phyloP scores from a whole-genome alignment of 179 eudicot species.

The Spinacia oleracea region DNA sequence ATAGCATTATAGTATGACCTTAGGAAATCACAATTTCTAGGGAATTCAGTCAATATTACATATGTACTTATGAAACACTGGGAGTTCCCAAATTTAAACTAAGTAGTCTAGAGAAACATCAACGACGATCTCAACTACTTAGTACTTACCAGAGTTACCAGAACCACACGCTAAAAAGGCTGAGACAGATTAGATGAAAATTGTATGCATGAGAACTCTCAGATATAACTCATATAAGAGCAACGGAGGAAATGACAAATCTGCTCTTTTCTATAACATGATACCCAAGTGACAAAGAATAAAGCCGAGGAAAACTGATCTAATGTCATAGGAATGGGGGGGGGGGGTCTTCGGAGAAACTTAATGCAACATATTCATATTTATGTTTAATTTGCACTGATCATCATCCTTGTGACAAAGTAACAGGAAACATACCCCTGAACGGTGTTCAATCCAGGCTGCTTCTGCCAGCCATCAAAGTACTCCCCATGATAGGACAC shows the following conservation, averaged over 20 bases:
- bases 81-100: neutral
- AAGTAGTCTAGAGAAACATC: neutral
- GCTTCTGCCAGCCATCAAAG: constrained; percentile 99
- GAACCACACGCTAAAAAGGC: neutral
- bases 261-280: neutral
- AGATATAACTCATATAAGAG: neutral
- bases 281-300: neutral
- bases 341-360: neutral
- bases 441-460: constrained; percentile 87
- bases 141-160: neutral
- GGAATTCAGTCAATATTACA: neutral
- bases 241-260: neutral
- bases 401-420: neutral
- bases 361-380: neutral
- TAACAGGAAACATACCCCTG: constrained; percentile 57
- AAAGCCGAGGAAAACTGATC: neutral
- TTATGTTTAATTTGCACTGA: neutral
- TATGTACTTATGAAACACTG: neutral
- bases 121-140: neutral
- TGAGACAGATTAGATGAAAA: neutral
- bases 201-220: neutral
- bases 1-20: neutral
- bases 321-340: neutral
- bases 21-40: neutral
- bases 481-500: constrained; percentile 80